phyloP scores from a whole-genome alignment of 371 early-diverging fungal genomes.

The Thermomucor indicae-seudaticae region DNA sequence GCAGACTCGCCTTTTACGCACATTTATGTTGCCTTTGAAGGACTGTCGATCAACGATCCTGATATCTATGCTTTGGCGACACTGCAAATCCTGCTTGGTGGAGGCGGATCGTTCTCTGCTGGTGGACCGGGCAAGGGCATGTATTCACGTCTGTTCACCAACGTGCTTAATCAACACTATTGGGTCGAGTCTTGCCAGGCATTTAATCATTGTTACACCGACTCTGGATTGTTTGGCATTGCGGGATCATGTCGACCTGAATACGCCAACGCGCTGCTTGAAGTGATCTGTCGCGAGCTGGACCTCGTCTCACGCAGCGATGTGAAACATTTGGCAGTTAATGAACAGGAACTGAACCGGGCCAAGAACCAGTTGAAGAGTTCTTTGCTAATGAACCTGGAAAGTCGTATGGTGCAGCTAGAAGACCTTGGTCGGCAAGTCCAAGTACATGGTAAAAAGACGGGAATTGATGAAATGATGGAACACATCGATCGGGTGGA shows the following conservation, averaged over 20 bases:
- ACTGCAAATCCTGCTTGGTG: conserved; percentile 88
- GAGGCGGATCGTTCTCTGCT: conserved; percentile 95
- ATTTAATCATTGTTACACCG: conserved; percentile 88
- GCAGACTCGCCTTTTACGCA: conserved; percentile 74
- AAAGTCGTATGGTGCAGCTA: conserved; percentile 86
- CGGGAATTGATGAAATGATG: conserved; percentile 76
- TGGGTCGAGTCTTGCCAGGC: conserved; percentile 94
- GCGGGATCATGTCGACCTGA: conserved; percentile 79
- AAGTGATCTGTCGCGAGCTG: conserved; percentile 82
- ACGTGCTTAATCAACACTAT: conserved; percentile 88
- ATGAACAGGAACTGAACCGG: conserved; percentile 66
- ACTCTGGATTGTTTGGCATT: conserved; percentile 92
- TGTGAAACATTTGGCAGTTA: conserved; percentile 32
- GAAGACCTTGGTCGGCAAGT: conserved; percentile 95
- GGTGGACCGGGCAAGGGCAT: conserved; percentile 99
- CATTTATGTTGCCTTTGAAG: conserved; percentile 88
- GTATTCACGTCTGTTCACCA: conserved; percentile 94
- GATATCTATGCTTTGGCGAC: conserved; percentile 92
- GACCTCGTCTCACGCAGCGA: conserved; percentile 62
- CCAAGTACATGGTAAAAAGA: conserved; percentile 72
- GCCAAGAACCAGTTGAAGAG: conserved; percentile 96
- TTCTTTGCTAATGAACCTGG: conserved; percentile 90
- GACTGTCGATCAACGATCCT: conserved; percentile 71
- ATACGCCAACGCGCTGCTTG: conserved; percentile 63
- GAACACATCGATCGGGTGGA: conserved; percentile 69